Conservation (phyloP, 1,284 basidiomycete species). For the Thelephora terrestris region DNA sequence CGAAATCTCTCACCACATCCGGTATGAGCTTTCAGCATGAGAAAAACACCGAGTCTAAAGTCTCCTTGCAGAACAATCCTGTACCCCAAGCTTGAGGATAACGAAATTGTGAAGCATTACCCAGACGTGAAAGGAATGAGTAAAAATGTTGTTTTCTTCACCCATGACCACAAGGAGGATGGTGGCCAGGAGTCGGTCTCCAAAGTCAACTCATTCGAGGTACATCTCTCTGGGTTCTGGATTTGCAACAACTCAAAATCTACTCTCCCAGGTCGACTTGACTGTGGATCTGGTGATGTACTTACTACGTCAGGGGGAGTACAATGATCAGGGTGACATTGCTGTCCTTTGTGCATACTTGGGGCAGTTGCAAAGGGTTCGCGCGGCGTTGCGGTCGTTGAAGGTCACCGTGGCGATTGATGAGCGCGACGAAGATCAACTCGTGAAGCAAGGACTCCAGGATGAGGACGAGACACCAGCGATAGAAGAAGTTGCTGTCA, state of each 20-base stretch:
- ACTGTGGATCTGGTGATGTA: slow-evolving; percentile 62
- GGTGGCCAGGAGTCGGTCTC: slow-evolving; percentile 46
- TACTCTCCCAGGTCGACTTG: slow-evolving; percentile 48
- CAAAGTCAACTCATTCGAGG: slow-evolving; percentile 61
- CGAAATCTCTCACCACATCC: slow-evolving; percentile 29
- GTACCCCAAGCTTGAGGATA: slow-evolving; percentile 49
- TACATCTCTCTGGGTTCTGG: slow-evolving; percentile 15
- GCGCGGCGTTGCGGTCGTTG: slow-evolving; percentile 38
- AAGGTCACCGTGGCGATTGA: slow-evolving; percentile 56
- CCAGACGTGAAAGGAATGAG: slow-evolving; percentile 44
- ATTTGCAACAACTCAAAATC: no score
- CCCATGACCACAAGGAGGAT: slow-evolving; percentile 44
- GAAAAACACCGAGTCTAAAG: background rate
- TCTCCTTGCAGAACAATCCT: slow-evolving; percentile 35
- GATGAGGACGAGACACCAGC: slow-evolving; percentile 23
- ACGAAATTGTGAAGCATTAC: slow-evolving; percentile 38
- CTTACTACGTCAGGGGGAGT: slow-evolving; percentile 38
- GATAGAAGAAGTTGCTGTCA: slow-evolving; percentile 19
- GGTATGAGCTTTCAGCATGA: slow-evolving; percentile 14
- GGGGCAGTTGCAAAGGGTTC: slow-evolving; percentile 42
- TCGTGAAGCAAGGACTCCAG: slow-evolving; percentile 32
- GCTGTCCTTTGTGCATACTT: slow-evolving; percentile 69
- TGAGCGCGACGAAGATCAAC: slow-evolving; percentile 52
- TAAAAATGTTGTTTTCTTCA: slow-evolving; percentile 50
- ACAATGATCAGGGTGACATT: slow-evolving; percentile 42